phyloP scores from a whole-genome alignment of 179 eudicot genomes.

The Dionaea muscipula region DNA sequence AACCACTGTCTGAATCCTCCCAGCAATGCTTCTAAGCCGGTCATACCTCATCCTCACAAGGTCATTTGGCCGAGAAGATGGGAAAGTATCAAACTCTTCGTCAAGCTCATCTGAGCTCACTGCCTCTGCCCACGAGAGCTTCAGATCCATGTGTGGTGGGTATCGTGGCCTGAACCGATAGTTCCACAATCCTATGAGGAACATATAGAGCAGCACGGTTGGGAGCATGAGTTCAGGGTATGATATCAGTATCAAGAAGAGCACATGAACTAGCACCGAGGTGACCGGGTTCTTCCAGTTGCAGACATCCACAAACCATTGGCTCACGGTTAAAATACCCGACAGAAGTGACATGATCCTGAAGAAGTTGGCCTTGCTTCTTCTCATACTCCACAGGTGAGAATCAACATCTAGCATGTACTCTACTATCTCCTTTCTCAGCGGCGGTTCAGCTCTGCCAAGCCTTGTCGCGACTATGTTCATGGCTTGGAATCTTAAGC shows the following conservation, averaged over 20 bases:
- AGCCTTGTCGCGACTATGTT: constrained; percentile 13
- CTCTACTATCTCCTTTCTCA: constrained; percentile 12
- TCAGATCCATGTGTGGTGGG: constrained; percentile 4
- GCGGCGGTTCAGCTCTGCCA: constrained; percentile 16
- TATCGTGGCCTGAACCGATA: constrained; percentile 1
- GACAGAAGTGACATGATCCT: constrained; percentile 7
- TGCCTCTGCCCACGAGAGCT: background rate
- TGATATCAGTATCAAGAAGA: constrained; percentile 6
- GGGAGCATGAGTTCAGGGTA: constrained; percentile 8
- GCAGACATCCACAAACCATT: constrained; percentile 5
- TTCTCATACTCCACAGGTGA: constrained; percentile 8
- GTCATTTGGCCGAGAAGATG: background rate
- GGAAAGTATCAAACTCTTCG: constrained; percentile 5
- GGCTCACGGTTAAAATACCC: background rate
- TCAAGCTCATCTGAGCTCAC: constrained; percentile 3
- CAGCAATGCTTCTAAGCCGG: background rate
- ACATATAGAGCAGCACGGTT: constrained; percentile 5
- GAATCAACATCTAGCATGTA: constrained; percentile 9
- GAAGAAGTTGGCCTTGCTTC: constrained; percentile 8
- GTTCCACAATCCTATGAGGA: constrained; percentile 7
- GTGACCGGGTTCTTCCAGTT: constrained; percentile 6
- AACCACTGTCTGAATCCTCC: constrained; percentile 7
- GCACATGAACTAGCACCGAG: background rate
- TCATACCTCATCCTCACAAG: constrained; percentile 3
- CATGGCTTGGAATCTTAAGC: constrained; percentile 28